Evolutionary conservation across 257 asterid genomes (phyloP), one percentile per base, ranked within the genome.

Genomic region (Catharanthus roseus): DNA sequence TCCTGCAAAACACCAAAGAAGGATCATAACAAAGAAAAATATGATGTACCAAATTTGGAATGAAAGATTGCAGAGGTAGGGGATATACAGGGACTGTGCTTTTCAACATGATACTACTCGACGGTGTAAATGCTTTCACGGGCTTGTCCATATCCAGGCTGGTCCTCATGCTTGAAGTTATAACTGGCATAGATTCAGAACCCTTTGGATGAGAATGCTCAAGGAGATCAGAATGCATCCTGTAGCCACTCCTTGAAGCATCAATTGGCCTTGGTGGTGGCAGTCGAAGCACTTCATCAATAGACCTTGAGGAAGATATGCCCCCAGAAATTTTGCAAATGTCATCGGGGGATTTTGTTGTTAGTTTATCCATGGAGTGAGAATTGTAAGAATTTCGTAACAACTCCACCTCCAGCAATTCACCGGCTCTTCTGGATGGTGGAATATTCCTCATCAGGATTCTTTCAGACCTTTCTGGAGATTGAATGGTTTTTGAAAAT

Each of bases 321-420:
- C 82, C 83, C 51, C 69, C 53, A 71, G 84, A 74, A 57, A 71
- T 34, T 70, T 68, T 81, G 23, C 31, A 41, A 72, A 74, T 51
- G 56, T 70, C 70, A 38, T 44, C 74, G 3, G 75, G 77, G 31
- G 85, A 77, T 75, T 70, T 75, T 18, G 76, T 44, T 64, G 82
- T 77, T 19, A 54, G 80, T 61, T 73, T 83, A 49, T 71, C 72
- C 41, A 85, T 60, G 53, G 68, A 68, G 75, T 58, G 73, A 75
- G 90, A 78, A 55, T 77, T 56, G 79, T 80, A 85, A 47, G 85
- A 78, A 78, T 78, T 82, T 71, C 69, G 78, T 54, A 71, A 49
- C 26, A 81, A 69, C 68, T 77, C 85, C 72, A 60, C 33, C 26
- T 11, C 74, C 13, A 55, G 73, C 16, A 71, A 34, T 45, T 72